Base-by-base conservation (phyloP, 1,139 yeast genomes). In the Arxiozyma bovina region DNA sequence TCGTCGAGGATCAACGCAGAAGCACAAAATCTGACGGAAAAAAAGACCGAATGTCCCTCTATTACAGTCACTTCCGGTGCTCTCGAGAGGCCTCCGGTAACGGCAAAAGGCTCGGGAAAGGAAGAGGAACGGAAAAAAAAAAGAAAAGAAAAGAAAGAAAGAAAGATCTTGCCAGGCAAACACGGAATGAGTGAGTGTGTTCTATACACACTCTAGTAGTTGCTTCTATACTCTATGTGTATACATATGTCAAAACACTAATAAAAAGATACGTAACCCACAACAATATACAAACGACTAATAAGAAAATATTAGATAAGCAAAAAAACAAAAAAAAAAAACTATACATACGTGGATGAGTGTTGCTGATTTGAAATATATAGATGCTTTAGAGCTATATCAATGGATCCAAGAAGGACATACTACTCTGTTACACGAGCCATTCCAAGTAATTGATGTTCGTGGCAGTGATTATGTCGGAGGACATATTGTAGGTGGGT, bases 401-500 rank as follows among this genome's bases (percentile, higher is more conserved):
- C 56, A 56, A 34, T 67, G 70, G 71, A 58, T 68, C n/a, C 55
- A 57, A 48, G 58, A 58, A 38, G 67, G 66, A 17, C 50, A 53
- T 20, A 53, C 60, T 4, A 44, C 53, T 4, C n/a, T 18, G 20
- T 42, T 57, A 41, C 60, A 60, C 1, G 57, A 61, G 48, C 61
- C 69, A n/a, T 81, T 87, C 60, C 81, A 82, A 4, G 79, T 93
- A 3, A 78, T 93, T 6, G 99, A 93, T 63, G 98, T 91, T 4
- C 77, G 99, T 54, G 98, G 90, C 57, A 77, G 80, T 9, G 98
- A 93, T 70, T 80, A 76, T 61, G 66, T 79, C 52, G 90, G 89
- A 2, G 80, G 78, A 53, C 72, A 78, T 65, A 60, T 63, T 50
- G 50, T 38, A 21, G 59, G 60, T 2, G 53, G 66, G 17, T 61